A percentile compares a stretch with the other conserved stretches of the same genome.
Conservation (phyloP, 2,329 filamentous ascomycete species). For the Neofusicoccum ribis region DNA sequence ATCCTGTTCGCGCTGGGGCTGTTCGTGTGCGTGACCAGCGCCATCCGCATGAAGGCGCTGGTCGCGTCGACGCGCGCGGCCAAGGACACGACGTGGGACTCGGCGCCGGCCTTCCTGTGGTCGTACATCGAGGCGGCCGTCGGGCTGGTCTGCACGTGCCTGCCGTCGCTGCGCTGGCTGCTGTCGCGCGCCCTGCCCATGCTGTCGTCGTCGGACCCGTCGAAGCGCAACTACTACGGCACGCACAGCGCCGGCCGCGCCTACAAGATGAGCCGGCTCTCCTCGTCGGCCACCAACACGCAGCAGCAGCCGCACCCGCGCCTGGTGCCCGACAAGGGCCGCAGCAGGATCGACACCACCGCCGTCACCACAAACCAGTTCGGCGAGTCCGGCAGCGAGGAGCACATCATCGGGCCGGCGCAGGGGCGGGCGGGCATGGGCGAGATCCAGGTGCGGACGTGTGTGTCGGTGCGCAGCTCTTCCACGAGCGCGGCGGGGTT, state of each 20-base stretch:
- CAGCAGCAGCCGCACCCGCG: background rate
- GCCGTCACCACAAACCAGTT: background rate
- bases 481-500: background rate
- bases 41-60: slow-evolving; percentile 30
- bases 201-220: background rate
- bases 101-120: slow-evolving; percentile 31
- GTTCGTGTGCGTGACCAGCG: slow-evolving; percentile 29
- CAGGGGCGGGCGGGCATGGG: background rate
- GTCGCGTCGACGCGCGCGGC: slow-evolving; percentile 23
- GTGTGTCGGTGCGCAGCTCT: slow-evolving; percentile 9
- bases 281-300: slow-evolving; percentile 4
- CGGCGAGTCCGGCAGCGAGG: slow-evolving; percentile 20
- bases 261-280: slow-evolving; percentile 5
- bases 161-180: slow-evolving; percentile 28
- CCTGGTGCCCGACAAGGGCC: slow-evolving; percentile 9
- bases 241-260: background rate
- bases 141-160: slow-evolving; percentile 31
- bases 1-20: slow-evolving; percentile 23
- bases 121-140: slow-evolving; percentile 31
- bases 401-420: slow-evolving; percentile 17
- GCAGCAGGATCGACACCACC: background rate
- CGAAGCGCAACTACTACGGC: background rate
- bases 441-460: slow-evolving; percentile 7
- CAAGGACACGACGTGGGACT: slow-evolving; percentile 28
- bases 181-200: slow-evolving; percentile 18